Percentiles rank a stretch among this genome's conserved stretches.
Evolutionary conservation across 306 rosid genomes (phyloP).

Genomic region (Dalbergia cochinchinensis): DNA sequence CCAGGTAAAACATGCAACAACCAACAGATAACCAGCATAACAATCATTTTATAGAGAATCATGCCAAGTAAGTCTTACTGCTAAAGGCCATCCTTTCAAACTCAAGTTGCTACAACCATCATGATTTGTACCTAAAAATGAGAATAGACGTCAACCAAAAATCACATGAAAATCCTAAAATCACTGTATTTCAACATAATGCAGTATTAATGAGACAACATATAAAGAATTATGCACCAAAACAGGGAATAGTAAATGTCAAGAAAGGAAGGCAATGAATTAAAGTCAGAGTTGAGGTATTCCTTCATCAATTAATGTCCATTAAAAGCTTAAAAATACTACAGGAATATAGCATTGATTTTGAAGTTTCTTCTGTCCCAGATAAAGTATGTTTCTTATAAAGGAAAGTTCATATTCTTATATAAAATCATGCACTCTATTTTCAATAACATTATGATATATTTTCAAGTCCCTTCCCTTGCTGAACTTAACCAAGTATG

Average conservation of each 20-base stretch:
- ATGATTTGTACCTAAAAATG: constrained; percentile 65
- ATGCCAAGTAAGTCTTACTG: constrained; percentile 55
- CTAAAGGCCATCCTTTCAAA: constrained; percentile 78
- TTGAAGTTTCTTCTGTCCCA: background rate
- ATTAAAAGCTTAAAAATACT: background rate
- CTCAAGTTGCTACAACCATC: constrained; percentile 61
- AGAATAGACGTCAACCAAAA: constrained; percentile 40
- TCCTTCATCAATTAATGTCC: background rate
- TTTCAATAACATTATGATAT: background rate
- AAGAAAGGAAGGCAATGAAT: constrained; percentile 1
- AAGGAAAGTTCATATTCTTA: background rate
- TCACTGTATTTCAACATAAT: background rate
- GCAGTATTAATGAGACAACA: background rate
- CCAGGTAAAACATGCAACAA: background rate
- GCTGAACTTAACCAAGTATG: constrained; percentile 6
- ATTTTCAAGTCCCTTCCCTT: constrained; percentile 10
- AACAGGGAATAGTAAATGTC: constrained; percentile 14
- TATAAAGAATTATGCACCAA: constrained; percentile 5
- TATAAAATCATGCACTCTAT: background rate
- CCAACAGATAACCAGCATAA: constrained; percentile 23
- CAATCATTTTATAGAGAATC: constrained; percentile 4
- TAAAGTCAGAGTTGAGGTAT: background rate
- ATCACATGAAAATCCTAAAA: constrained; percentile 5
- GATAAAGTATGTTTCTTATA: background rate
- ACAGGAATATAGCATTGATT: background rate